phyloP scores from a whole-genome alignment of 1,139 yeast species.

The Arxiozyma slooffiae region DNA sequence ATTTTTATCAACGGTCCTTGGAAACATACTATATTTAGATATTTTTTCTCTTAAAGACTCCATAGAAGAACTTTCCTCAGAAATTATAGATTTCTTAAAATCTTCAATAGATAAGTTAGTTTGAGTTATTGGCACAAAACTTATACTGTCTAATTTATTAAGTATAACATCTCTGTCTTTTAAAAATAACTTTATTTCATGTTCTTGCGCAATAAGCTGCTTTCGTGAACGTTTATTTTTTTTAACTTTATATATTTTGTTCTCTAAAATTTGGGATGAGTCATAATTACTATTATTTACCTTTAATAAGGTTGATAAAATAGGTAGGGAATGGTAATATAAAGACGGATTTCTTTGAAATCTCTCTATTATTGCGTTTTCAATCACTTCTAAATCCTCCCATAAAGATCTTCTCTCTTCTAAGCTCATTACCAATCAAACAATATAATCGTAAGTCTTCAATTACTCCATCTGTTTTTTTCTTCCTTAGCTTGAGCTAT shows the following conservation, averaged over 20 bases:
- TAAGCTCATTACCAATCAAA: constrained; percentile 4
- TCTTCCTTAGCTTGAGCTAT: not conserved
- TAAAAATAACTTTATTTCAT: constrained; percentile 52
- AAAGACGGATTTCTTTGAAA: constrained; percentile 41
- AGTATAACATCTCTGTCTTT: constrained; percentile 39
- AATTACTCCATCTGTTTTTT: too few relatives aligned
- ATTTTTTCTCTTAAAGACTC: constrained; percentile 14
- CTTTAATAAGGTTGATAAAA: not conserved
- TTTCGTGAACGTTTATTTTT: constrained; percentile 35
- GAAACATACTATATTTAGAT: constrained; percentile 19
- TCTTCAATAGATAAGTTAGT: not conserved
- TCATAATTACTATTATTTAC: not conserved
- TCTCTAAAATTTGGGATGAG: constrained; percentile 9
- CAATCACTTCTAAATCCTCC: constrained; percentile 51
- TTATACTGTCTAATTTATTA: constrained; percentile 19
- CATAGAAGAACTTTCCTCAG: not conserved
- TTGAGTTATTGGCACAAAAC: constrained; percentile 15
- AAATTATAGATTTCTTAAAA: not conserved
- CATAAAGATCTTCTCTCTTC: constrained; percentile 34
- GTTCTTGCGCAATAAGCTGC: constrained; percentile 47
- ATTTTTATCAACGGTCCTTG: constrained; percentile 8
- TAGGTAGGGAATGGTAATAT: constrained; percentile 30
- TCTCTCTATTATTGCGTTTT: constrained; percentile 43
- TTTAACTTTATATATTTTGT: constrained; percentile 19
- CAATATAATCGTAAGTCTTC: too few relatives aligned